Evolutionary conservation across 441 rosid species (phyloP), one percentile per base, ranked within the genome.

Genomic region (Populus hybrid): DNA sequence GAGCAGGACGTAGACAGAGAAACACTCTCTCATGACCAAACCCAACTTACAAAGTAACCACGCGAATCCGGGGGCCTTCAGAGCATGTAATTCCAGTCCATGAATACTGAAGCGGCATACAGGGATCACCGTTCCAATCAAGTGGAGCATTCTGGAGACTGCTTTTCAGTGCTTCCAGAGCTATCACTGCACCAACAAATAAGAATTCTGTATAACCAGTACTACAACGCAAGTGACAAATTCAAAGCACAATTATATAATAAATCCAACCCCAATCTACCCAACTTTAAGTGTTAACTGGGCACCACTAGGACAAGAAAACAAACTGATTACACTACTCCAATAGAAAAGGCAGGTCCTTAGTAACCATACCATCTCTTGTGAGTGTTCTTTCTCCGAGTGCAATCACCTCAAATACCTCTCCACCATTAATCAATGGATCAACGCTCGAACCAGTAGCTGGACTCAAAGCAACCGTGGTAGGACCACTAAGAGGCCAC

Each of bases 121-220:
- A 95, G 74, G 98, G 98, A 88, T 95, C 99, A 2, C 97, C 97
- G 4, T 64, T 87, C 98, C 99, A 93, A 79, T 95, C 97, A 74
- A 77, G 72, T 26, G 97, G 97, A 77, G 84, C 80, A 76, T 90
- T 91, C 74, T 18, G 45, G 73, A 92, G 80, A 79, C 84, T 82
- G 33, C 40, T 75, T 83, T 80, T 95, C 56, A 95, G 16, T 23
- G 63, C 82, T 75, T 84, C 85, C 78, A 95, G 70, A 68, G 92
- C 93, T 75, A 78, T 83, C 71, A 84, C 98, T 93, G 90, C 78
- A 86, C 18, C 20, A 14, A 24, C 78, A 84, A 61, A 35, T 81
- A 59, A 63, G n/a, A 14, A 29, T 3, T 26, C 42, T 3, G 29
- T 67, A 75, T 1, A 21, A 40, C 50, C 50, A 40, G 50, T 12